phyloP scores from a whole-genome alignment of 257 asterid genomes.

The Plectranthus barbatus region DNA sequence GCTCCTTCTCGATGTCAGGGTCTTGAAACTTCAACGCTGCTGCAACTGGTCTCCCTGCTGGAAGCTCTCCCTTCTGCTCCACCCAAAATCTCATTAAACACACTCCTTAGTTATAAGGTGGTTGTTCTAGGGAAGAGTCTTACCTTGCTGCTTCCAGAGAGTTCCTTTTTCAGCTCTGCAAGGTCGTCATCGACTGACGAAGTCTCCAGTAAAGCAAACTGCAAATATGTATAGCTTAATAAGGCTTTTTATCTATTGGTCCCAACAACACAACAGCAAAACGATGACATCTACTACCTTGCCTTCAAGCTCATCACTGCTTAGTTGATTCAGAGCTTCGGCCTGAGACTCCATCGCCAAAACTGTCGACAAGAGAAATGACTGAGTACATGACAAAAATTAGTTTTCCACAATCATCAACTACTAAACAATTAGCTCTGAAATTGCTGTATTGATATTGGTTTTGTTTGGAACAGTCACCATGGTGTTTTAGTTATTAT shows the following conservation, averaged over 20 bases:
- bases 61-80: conserved; percentile 91
- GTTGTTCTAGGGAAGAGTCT: neutral
- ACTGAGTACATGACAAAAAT: too few species aligned
- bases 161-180: conserved; percentile 60
- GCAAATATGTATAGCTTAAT: neutral
- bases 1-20: conserved; percentile 82
- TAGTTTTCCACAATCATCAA: too few species aligned
- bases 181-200: conserved; percentile 95
- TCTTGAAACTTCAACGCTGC: conserved; percentile 62
- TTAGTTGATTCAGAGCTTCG: conserved; percentile 74
- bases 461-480: too few species aligned
- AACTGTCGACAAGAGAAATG: conserved; percentile 33
- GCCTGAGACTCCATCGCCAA: conserved; percentile 94
- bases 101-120: too few species aligned
- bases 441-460: too few species aligned
- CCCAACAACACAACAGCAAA: too few species aligned
- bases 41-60: conserved; percentile 61
- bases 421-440: too few species aligned
- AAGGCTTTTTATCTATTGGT: too few species aligned
- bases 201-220: conserved; percentile 88
- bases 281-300: conserved; percentile 38
- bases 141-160: conserved; percentile 74
- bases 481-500: too few species aligned
- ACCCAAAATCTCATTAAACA: neutral
- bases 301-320: conserved; percentile 89